These are phyloP conservation scores for Eremochloa ophiuroides DNA, from an alignment of 176 grass and related monocot genomes.

Conservation along the genomic window DNA sequence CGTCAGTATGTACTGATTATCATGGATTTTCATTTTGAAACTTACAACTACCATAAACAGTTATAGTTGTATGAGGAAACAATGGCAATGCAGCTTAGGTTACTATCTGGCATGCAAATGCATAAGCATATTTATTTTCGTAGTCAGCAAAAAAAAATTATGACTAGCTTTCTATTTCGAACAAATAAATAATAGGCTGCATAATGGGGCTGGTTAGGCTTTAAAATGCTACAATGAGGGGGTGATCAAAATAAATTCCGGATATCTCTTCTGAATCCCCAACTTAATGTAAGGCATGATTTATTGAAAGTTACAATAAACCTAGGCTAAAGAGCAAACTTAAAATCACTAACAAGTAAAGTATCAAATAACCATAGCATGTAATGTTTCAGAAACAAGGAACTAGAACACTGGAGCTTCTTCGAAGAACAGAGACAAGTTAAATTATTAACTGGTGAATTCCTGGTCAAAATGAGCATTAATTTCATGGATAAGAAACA, in stretches of 20 bases:
- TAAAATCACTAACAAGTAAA: not conserved
- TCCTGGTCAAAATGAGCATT: constrained; percentile 1
- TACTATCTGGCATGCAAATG: not conserved
- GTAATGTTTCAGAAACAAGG: constrained; percentile 6
- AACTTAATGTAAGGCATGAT: not conserved
- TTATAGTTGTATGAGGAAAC: not conserved
- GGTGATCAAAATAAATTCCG: not conserved
- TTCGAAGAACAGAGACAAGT: not conserved
- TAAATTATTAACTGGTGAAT: not conserved
- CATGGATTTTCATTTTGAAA: not conserved
- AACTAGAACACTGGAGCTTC: not conserved
- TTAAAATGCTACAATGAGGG: not conserved
- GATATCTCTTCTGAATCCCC: not conserved
- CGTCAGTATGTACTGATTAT: not conserved
- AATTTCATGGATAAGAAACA: not conserved
- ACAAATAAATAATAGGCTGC: not conserved
- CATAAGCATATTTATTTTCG: not conserved
- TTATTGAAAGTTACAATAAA: not conserved
- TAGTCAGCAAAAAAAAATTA: not conserved
- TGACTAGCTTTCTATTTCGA: not conserved
- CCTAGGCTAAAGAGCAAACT: not conserved
- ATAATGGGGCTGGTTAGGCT: not conserved
- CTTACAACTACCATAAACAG: not conserved
- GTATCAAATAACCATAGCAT: not conserved
- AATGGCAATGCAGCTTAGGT: not conserved